Evolutionary conservation across 176 grass and related monocot species (phyloP).

Genomic region (bread wheat (Triticum aestivum)): IWGSC_CS_RefSeq_v2.1 NC_057801.1:603548304-603548803

Average conservation of each 20-base stretch:
- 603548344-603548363: background rate
- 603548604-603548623: too few species aligned
- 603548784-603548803: too few species aligned
- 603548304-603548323: slow-evolving; percentile 2
- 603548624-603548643: too few species aligned
- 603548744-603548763: too few species aligned
- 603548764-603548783: too few species aligned
- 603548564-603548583: background rate
- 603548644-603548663: too few species aligned
- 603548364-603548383: background rate
- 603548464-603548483: background rate
- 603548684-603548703: too few species aligned
- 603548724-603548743: too few species aligned
- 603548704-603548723: too few species aligned
- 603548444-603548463: background rate
- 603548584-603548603: too few species aligned
- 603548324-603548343: slow-evolving; percentile 15
- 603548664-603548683: too few species aligned
- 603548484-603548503: background rate
- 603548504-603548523: background rate
- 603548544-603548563: background rate
- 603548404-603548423: slow-evolving; percentile 1
- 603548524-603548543: background rate
- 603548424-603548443: background rate
- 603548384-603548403: slow-evolving; percentile 4